Evolutionary conservation across 257 asterid species (phyloP).

Genomic region (Linderniella brevidens): DNA sequence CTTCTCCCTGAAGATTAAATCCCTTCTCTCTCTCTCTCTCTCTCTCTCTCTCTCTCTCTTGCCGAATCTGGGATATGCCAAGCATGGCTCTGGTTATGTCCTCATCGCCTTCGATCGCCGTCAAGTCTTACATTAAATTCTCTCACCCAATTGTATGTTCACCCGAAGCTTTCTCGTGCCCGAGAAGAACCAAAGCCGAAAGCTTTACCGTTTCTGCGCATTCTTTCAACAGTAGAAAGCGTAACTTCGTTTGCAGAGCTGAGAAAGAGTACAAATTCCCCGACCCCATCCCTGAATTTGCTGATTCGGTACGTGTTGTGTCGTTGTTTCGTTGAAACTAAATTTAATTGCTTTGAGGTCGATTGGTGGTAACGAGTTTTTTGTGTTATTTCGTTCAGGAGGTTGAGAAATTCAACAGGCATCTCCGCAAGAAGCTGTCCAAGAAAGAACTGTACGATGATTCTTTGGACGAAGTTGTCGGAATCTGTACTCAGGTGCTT

Average conservation of each 20-base stretch:
- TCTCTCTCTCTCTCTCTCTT: no score
- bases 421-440: conserved; percentile 45
- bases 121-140: no score
- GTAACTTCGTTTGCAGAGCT: conserved; percentile 41
- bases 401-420: conserved; percentile 58
- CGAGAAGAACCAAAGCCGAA: conserved; percentile 1
- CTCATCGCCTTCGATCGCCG: no score
- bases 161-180: no score
- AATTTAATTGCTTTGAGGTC: no score
- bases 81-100: no score
- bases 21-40: no score
- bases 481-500: conserved; percentile 65
- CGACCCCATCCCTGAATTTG: conserved; percentile 92
- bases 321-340: neutral
- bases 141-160: no score
- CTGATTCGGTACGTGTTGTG: conserved; percentile 43
- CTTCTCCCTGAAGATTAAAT: no score
- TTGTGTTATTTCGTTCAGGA: conserved; percentile 28
- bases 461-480: conserved; percentile 62
- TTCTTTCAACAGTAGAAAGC: conserved; percentile 3
- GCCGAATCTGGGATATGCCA: no score
- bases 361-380: conserved; percentile 5
- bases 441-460: conserved; percentile 78
- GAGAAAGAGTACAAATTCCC: conserved; percentile 82
- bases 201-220: conserved; percentile 1